Percentiles rank a stretch among this genome's conserved stretches.
Evolutionary conservation across 257 asterid species (phyloP).

Genomic region (Solanum microdontum): DNA sequence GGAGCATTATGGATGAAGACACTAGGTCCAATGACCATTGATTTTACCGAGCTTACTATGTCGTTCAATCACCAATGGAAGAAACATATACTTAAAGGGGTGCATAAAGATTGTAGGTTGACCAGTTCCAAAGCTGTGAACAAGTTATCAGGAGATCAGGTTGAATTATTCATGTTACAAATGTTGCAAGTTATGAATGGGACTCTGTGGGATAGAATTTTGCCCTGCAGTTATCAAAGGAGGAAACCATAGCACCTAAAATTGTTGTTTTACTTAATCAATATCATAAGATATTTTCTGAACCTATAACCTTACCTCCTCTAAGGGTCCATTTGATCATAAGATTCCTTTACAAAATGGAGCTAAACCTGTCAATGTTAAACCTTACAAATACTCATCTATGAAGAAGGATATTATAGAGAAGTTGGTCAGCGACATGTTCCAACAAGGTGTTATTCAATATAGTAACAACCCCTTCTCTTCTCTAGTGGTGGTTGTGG

Average conservation of each 20-base stretch:
- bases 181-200: not conserved
- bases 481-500: not conserved
- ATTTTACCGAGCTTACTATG: not conserved
- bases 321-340: not conserved
- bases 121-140: not conserved
- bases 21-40: not conserved
- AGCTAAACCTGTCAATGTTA: not conserved
- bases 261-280: not conserved
- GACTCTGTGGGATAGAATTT: not conserved
- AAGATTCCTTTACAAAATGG: not conserved
- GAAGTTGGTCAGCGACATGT: not conserved
- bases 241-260: not conserved
- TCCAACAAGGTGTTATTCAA: not conserved
- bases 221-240: not conserved
- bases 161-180: not conserved
- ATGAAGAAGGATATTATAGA: not conserved
- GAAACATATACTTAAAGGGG: not conserved
- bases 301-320: not conserved
- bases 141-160: not conserved
- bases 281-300: not conserved
- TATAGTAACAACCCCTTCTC: not conserved
- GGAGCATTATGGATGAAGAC: not conserved
- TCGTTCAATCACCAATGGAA: not conserved
- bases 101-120: not conserved
- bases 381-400: not conserved